phyloP scores from a whole-genome alignment of 192 early-diverging fungal genomes.

The Backusella psychrophila region DNA sequence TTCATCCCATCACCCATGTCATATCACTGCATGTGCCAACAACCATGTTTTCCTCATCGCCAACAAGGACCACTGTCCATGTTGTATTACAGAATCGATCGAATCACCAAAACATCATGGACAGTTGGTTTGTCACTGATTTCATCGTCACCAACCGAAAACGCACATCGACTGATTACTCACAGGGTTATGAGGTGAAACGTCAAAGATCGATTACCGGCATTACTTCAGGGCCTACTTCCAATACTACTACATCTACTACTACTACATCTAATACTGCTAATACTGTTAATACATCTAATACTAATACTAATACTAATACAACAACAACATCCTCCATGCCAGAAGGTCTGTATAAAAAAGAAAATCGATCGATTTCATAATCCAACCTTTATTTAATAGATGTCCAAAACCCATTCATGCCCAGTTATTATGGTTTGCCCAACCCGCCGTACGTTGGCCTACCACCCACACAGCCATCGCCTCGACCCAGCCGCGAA shows the following conservation, averaged over 20 bases:
- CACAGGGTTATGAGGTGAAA: not conserved
- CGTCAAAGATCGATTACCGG: not conserved
- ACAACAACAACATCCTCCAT: not conserved
- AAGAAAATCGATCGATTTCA: too few relatives aligned
- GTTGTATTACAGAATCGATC: conserved; percentile 28
- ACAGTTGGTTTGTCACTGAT: conserved; percentile 47
- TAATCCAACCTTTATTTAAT: not conserved
- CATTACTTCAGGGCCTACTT: not conserved
- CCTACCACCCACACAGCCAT: conserved; percentile 4
- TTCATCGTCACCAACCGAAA: conserved; percentile 30
- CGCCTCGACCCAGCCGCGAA: not conserved
- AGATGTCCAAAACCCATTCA: not conserved
- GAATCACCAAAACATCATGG: conserved; percentile 24
- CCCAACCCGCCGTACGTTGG: conserved; percentile 2
- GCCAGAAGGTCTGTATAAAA: not conserved
- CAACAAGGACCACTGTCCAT: conserved; percentile 34
- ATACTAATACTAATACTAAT: not conserved
- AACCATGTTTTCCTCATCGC: conserved; percentile 35
- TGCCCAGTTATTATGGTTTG: conserved; percentile 15
- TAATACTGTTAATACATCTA: not conserved
- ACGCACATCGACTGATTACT: not conserved
- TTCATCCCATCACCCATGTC: conserved; percentile 18
- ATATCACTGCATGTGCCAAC: conserved; percentile 38
- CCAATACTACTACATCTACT: not conserved
- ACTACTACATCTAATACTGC: not conserved